Base-by-base conservation (phyloP, 257 asterid species). In the Petunia secreta region DNA sequence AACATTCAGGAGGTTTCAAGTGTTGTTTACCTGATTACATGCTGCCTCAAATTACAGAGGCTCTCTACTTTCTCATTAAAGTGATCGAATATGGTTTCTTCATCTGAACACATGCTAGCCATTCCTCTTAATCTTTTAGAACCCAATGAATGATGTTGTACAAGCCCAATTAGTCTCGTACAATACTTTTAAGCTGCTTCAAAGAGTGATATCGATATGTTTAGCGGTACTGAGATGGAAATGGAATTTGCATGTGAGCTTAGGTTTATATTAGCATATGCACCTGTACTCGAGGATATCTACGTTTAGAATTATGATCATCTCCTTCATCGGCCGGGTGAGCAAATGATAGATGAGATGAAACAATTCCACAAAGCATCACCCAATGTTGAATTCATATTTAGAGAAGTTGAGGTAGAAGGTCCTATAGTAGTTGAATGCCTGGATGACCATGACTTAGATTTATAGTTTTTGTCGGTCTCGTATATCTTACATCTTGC, bases 11-110 rank as follows among this genome's bases (percentile, higher is more conserved):
- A 91, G 64, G 80, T 85, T 5, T 86, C 91, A 0, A 86, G 89
- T 79, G 90, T 86, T 77, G 86, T 88, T 76, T 91, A 90, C 80
- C 87, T 89, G 89, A 89, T 91, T 80, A 65, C 90, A 83, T 89
- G 90, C 79, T 89, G 88, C 82, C 91, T 90, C 11, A 85, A 78
- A 79, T 66, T 91, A 55, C 93, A 88, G 53, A 81, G 82, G 71
- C 95, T 91, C 8, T 6, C 2, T 15, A 40, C 7, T 66, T 3
- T 66, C 13, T 40, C 7, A 41, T 36, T 10, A 43, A 43, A 4
- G n/a, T 8, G 15, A 43, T 8, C 43, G 8, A 67, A 67, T 66
- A 66, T 7, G 15, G 38, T 15, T 3, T 68, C 38, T 68, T 8
- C 75, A 43, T 65, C 40, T 1, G 75, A 44, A 68, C 40, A 2